Conservation (phyloP, 257 asterid species). For the Lycium barbarum region DNA sequence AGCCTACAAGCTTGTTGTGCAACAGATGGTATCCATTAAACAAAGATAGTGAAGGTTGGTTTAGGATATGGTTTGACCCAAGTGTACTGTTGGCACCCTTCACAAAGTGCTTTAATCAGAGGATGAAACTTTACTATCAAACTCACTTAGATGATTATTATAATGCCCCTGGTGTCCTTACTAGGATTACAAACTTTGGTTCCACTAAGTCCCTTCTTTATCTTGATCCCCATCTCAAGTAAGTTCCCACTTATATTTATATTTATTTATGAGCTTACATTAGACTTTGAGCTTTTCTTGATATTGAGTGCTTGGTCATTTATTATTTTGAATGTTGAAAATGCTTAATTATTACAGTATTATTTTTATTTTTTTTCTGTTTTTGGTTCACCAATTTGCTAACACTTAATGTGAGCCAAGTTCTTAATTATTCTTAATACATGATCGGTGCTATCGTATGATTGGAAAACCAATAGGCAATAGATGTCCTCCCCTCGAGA, state of each 20-base stretch:
- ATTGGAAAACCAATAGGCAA: too few species aligned
- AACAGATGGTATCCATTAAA: slow-evolving; percentile 59
- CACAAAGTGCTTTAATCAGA: slow-evolving; percentile 73
- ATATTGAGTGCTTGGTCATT: too few species aligned
- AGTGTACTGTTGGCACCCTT: slow-evolving; percentile 62
- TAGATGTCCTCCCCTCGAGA: too few species aligned
- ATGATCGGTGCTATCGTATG: too few species aligned
- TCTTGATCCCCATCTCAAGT: slow-evolving; percentile 82
- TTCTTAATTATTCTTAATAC: too few species aligned
- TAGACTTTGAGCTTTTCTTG: not conserved
- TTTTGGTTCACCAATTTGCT: too few species aligned
- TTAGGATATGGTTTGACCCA: slow-evolving; percentile 92
- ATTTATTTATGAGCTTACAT: not conserved
- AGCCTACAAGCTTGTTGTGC: slow-evolving; percentile 69
- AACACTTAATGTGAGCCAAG: too few species aligned
- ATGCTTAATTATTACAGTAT: not conserved
- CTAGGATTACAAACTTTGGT: slow-evolving; percentile 77
- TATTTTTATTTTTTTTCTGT: too few species aligned
- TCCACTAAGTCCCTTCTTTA: slow-evolving; percentile 61
- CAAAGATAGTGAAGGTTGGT: slow-evolving; percentile 82
- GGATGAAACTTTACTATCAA: slow-evolving; percentile 76
- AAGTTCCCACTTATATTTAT: slow-evolving; percentile 30
- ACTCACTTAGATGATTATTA: slow-evolving; percentile 63
- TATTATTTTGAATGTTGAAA: not conserved
- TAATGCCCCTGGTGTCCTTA: slow-evolving; percentile 90